Evolutionary conservation across 805 yeast genomes (phyloP).

Genomic region (Blastobotrys parvus): DNA sequence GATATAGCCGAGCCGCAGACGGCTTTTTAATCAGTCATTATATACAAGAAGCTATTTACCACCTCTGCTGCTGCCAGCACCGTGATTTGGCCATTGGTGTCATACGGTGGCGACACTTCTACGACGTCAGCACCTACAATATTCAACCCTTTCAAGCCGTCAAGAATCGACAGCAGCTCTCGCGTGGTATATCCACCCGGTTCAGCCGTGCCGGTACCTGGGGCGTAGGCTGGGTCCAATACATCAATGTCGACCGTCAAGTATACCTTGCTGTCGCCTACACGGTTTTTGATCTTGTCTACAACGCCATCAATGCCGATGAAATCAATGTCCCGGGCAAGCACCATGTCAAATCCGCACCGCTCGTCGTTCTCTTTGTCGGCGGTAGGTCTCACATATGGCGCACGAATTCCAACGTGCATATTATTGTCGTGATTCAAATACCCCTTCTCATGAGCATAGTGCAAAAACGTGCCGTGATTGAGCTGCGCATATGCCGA

Average conservation of each 20-base stretch:
- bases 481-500: conserved; percentile 50
- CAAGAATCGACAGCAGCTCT: conserved; percentile 47
- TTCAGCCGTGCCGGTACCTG: conserved; percentile 48
- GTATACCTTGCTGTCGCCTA: conserved; percentile 59
- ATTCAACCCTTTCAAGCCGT: conserved; percentile 50
- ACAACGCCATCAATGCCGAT: conserved; percentile 52
- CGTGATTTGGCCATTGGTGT: conserved; percentile 45
- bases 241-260: conserved; percentile 40
- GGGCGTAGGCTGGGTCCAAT: conserved; percentile 44
- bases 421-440: conserved; percentile 37
- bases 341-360: conserved; percentile 54
- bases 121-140: conserved; percentile 70
- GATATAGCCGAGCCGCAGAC: too few relatives aligned
- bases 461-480: conserved; percentile 65
- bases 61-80: conserved; percentile 54
- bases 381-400: conserved; percentile 39
- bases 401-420: conserved; percentile 62
- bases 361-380: conserved; percentile 51
- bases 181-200: conserved; percentile 46
- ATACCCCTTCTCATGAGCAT: conserved; percentile 61
- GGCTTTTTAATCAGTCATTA: conserved; percentile 1
- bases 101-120: conserved; percentile 61
- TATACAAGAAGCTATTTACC: conserved; percentile 10
- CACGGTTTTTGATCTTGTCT: conserved; percentile 38
- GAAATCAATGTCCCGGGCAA: conserved; percentile 62